Evolutionary conservation across 192 early-diverging fungal genomes (phyloP).

Genomic region (Gryganskiella cystojenkinii): DNA sequence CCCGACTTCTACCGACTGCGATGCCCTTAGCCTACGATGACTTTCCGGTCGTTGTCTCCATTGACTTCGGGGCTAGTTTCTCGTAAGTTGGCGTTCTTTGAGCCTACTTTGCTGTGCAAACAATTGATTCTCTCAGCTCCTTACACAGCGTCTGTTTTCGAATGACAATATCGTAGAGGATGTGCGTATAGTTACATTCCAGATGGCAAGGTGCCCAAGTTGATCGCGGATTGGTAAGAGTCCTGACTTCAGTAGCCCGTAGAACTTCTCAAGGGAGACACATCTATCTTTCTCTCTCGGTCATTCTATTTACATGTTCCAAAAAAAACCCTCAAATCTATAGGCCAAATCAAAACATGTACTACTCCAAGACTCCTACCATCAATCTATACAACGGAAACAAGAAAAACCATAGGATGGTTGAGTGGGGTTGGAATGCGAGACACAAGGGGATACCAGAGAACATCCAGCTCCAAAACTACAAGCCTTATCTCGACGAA

Average conservation of each 20-base stretch:
- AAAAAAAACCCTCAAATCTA: conserved; percentile 10
- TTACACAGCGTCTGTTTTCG: background rate
- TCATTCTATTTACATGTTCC: conserved; percentile 2
- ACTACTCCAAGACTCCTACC: conserved; percentile 53
- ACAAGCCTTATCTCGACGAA: conserved; percentile 48
- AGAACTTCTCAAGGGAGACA: background rate
- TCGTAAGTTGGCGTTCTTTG: conserved; percentile 17
- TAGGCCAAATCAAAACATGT: conserved; percentile 26
- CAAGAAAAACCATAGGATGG: conserved; percentile 12
- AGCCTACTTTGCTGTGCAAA: background rate
- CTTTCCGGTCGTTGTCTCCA: conserved; percentile 9
- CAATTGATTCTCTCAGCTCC: conserved; percentile 2
- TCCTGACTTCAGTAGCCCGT: background rate
- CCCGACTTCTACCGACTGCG: background rate
- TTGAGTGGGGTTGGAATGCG: conserved; percentile 44
- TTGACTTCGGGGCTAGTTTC: conserved; percentile 18
- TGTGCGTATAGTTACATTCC: conserved; percentile 17
- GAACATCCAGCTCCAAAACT: conserved; percentile 32
- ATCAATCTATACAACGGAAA: conserved; percentile 39
- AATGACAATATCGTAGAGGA: conserved; percentile 13
- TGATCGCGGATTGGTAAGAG: conserved; percentile 10
- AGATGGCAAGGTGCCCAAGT: conserved; percentile 5
- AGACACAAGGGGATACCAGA: conserved; percentile 14
- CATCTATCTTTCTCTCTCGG: too few species aligned
- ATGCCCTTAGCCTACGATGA: conserved; percentile 10